Evolutionary conservation across 179 eudicot species (phyloP), one percentile per base, ranked within the genome.

Genomic region (Carnegiea gigantea): DNA sequence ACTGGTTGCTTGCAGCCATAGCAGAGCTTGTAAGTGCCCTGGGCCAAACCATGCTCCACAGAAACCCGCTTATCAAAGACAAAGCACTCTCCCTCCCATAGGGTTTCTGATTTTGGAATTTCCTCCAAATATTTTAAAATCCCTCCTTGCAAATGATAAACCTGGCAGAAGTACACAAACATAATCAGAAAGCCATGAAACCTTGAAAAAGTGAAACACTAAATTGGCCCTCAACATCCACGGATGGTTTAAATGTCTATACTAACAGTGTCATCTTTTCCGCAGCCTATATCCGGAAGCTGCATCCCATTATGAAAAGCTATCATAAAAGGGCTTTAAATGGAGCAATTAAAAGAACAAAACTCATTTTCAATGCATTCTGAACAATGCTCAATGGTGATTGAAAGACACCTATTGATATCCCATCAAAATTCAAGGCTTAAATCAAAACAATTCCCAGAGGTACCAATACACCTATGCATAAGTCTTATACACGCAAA

Each of bases 1-100:
- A 96, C 95, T 0, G 99, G 99, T 88, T 96, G 90, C 88, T 96
- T 96, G 91, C 99, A 96, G 70, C 99, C 99, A 54, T 96, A 96
- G 86, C 99, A 96, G 36, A 96, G 93, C 88, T 96, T 92, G 89
- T 92, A 89, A 26, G 93, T 90, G 72, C 99, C 99, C 62, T 86
- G 96, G 21, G 84, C 95, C 85, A 96, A 79, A 44, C 99, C 99
- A 33, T 96, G 99, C 75, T 94, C 95, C n/a, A 96, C 98, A 0
- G 99, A 96, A 44, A 96, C 98, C 40, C 98, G 91, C 82, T 96
- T 96, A 87, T 96, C 99, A 78, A 96, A 96, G 68, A 96, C 98
- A 86, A 96, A 96, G 88, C 99, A 96, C 82, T 96, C 99, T 17
- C 98, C 99, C 67, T 94, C 98, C 99, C 99, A 96, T 0, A 92